Conservation (phyloP, 495 filamentous ascomycete species). For the Daldinia vernicosa region DNA sequence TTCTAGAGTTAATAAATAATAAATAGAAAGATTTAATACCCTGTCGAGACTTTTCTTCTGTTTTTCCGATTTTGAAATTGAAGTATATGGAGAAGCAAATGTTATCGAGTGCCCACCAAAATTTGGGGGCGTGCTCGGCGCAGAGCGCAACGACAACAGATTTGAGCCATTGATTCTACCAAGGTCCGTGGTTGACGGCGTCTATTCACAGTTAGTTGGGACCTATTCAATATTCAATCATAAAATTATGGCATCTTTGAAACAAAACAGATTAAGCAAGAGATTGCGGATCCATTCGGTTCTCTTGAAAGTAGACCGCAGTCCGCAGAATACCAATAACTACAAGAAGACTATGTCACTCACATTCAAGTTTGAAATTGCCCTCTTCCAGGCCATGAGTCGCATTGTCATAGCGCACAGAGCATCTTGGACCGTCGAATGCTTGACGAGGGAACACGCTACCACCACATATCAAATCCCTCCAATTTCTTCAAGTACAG, state of each 20-base stretch:
- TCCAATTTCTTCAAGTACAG: background rate
- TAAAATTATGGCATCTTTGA: background rate
- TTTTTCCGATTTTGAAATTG: slow-evolving; percentile 53
- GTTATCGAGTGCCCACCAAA: slow-evolving; percentile 42
- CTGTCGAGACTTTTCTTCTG: slow-evolving; percentile 55
- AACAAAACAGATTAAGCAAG: background rate
- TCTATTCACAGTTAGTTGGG: slow-evolving; percentile 31
- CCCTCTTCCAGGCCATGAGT: slow-evolving; percentile 45
- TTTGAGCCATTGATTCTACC: slow-evolving; percentile 37
- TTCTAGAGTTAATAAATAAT: background rate
- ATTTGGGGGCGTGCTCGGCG: slow-evolving; percentile 36
- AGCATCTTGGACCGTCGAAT: slow-evolving; percentile 37
- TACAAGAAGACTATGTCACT: slow-evolving; percentile 23
- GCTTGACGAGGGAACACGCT: slow-evolving; percentile 14
- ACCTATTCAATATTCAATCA: background rate
- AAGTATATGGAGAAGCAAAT: slow-evolving; percentile 44
- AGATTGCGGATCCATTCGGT: background rate
- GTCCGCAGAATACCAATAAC: background rate
- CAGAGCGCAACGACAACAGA: slow-evolving; percentile 26
- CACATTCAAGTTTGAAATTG: slow-evolving; percentile 44
- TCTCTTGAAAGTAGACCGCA: background rate
- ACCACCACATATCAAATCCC: slow-evolving; percentile 24
- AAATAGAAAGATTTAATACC: slow-evolving; percentile 35
- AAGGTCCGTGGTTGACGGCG: slow-evolving; percentile 38
- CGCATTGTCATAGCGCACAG: slow-evolving; percentile 45